Percentiles rank a stretch among this genome's conserved stretches.
phyloP scores from a whole-genome alignment of 2,329 filamentous ascomycete genomes.

The Samsoniella hepiali region DNA sequence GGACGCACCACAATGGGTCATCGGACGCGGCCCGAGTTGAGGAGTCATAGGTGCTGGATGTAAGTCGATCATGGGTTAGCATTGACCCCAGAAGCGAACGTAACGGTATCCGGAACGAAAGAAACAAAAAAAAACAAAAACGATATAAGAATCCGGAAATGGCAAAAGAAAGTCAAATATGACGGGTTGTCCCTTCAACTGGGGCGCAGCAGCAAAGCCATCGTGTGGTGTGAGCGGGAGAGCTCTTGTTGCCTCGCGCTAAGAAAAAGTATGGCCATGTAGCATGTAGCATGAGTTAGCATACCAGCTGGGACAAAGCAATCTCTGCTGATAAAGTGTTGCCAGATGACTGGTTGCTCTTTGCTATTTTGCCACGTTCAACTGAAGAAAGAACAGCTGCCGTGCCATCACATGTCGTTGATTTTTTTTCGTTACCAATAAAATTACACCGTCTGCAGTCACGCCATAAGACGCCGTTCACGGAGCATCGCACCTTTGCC shows the following conservation, averaged over 20 bases:
- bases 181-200: constrained; percentile 3
- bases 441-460: too few species aligned
- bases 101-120: constrained; percentile 4
- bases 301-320: constrained; percentile 4
- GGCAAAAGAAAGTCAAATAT: background rate
- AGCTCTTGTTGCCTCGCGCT: constrained; percentile 13
- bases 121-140: constrained; percentile 7
- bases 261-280: background rate
- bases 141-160: background rate
- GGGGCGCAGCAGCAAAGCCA: background rate
- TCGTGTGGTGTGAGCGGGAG: background rate
- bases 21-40: too few species aligned
- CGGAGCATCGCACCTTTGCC: too few species aligned
- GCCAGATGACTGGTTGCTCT: background rate
- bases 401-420: background rate
- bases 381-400: background rate
- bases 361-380: constrained; percentile 7
- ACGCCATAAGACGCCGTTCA: too few species aligned
- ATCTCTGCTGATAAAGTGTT: background rate
- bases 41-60: too few species aligned
- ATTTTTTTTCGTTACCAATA: too few species aligned
- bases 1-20: too few species aligned
- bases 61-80: background rate
- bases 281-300: too few species aligned
- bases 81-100: background rate